phyloP scores from a whole-genome alignment of 2,329 filamentous ascomycete genomes.

The Orbilia quercus region DNA sequence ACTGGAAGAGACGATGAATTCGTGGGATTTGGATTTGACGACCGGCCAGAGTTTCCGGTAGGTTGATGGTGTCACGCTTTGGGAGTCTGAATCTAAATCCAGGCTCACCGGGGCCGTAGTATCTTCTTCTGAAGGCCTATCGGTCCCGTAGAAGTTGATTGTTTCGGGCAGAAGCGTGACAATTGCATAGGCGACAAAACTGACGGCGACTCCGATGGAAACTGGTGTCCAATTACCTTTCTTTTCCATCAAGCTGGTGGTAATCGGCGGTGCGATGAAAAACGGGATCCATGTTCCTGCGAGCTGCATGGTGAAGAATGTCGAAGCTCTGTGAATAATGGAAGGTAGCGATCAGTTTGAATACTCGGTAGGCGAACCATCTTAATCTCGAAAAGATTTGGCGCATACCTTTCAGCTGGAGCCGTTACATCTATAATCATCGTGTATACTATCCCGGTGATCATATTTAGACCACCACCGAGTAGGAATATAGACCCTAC shows the following conservation, averaged over 20 bases:
- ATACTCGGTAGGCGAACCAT: no score
- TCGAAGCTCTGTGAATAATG: conserved; percentile 31
- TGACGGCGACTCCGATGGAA: conserved; percentile 11
- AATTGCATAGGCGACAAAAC: conserved; percentile 9
- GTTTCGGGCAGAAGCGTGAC: conserved; percentile 29
- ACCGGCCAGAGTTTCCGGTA: conserved; percentile 7
- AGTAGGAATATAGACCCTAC: conserved; percentile 39
- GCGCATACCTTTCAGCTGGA: conserved; percentile 30
- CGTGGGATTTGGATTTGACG: conserved; percentile 9
- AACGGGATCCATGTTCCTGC: conserved; percentile 28
- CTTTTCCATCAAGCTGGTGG: conserved; percentile 28
- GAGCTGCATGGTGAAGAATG: conserved; percentile 47
- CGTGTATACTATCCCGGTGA: conserved; percentile 40
- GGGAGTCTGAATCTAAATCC: not conserved
- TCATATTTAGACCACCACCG: conserved; percentile 25
- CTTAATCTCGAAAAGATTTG: no score
- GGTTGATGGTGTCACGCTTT: conserved; percentile 6
- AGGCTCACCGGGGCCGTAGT: not conserved
- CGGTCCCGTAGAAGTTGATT: conserved; percentile 16
- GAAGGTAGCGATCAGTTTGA: no score
- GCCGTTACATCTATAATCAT: conserved; percentile 51
- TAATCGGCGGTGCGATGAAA: conserved; percentile 31
- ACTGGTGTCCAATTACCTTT: conserved; percentile 30
- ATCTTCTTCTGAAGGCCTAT: not conserved
- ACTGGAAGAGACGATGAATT: conserved; percentile 44